These are phyloP conservation scores for Populus alba DNA, from an alignment of 345 rosid genomes.

Conservation along the genomic window DNA sequence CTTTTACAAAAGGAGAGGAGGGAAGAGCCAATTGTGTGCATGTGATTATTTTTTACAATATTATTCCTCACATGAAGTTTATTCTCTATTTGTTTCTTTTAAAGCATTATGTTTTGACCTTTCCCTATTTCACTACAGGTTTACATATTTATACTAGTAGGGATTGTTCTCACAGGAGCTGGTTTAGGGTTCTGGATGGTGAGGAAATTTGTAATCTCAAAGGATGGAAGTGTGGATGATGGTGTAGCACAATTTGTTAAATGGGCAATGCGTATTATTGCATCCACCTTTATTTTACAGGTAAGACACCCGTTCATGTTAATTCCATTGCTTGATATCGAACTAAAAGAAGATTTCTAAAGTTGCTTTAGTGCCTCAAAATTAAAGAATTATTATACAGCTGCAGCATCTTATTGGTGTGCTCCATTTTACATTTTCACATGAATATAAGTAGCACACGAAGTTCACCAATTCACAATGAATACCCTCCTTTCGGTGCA, in stretches of 20 bases:
- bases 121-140: conserved; percentile 47
- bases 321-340: neutral
- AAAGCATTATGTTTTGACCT: neutral
- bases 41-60: neutral
- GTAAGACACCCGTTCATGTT: conserved; percentile 29
- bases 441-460: no score
- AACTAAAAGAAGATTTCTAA: neutral
- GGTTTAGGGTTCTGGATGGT: conserved; percentile 94
- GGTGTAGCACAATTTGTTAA: conserved; percentile 85
- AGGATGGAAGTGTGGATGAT: conserved; percentile 77
- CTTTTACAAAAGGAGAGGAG: neutral
- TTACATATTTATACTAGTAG: conserved; percentile 57
- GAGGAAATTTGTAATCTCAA: conserved; percentile 68
- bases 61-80: neutral
- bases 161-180: conserved; percentile 80
- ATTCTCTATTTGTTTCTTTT: neutral
- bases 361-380: neutral
- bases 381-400: neutral
- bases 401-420: neutral
- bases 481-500: neutral
- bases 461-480: neutral
- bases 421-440: neutral
- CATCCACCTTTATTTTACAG: conserved; percentile 71
- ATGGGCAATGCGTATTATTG: conserved; percentile 84
- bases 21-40: neutral